phyloP scores from a whole-genome alignment of 1,139 yeast species.

The Pichia cactophila region DNA sequence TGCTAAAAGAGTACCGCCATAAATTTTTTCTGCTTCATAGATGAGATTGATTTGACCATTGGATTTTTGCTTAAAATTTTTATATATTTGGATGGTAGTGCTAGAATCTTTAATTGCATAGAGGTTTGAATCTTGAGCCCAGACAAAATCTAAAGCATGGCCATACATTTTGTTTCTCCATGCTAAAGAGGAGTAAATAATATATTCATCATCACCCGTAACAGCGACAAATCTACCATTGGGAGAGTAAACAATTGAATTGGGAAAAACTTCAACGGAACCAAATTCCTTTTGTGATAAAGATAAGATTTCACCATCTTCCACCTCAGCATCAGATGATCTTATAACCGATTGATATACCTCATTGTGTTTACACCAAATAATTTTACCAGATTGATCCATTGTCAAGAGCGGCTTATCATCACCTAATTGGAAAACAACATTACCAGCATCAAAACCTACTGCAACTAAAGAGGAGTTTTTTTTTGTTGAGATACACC shows the following conservation, averaged over 20 bases:
- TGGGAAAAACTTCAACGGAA: slow-evolving; percentile 86
- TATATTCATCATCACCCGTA: slow-evolving; percentile 96
- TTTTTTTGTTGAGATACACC: slow-evolving; percentile 84
- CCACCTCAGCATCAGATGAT: slow-evolving; percentile 52
- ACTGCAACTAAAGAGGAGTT: slow-evolving; percentile 77
- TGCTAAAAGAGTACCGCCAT: slow-evolving; percentile 81
- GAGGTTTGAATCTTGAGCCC: slow-evolving; percentile 88
- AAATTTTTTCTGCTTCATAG: slow-evolving; percentile 73
- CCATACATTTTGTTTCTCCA: slow-evolving; percentile 98
- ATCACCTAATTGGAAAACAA: slow-evolving; percentile 79
- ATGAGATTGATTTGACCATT: slow-evolving; percentile 56
- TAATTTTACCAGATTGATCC: slow-evolving; percentile 87
- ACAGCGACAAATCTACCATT: slow-evolving; percentile 97
- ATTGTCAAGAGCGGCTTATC: slow-evolving; percentile 91
- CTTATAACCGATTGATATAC: slow-evolving; percentile 79
- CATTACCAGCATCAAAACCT: slow-evolving; percentile 93
- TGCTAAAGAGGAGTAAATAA: slow-evolving; percentile 91
- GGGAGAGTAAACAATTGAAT: slow-evolving; percentile 81
- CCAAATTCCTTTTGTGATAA: slow-evolving; percentile 86
- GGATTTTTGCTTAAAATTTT: slow-evolving; percentile 76
- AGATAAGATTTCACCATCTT: slow-evolving; percentile 75
- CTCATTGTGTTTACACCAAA: slow-evolving; percentile 88
- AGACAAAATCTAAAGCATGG: slow-evolving; percentile 80
- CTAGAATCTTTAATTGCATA: slow-evolving; percentile 76
- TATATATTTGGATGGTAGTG: slow-evolving; percentile 61